Evolutionary conservation across 257 asterid genomes (phyloP).

Genomic region (Craterostigma plantagineum): DNA sequence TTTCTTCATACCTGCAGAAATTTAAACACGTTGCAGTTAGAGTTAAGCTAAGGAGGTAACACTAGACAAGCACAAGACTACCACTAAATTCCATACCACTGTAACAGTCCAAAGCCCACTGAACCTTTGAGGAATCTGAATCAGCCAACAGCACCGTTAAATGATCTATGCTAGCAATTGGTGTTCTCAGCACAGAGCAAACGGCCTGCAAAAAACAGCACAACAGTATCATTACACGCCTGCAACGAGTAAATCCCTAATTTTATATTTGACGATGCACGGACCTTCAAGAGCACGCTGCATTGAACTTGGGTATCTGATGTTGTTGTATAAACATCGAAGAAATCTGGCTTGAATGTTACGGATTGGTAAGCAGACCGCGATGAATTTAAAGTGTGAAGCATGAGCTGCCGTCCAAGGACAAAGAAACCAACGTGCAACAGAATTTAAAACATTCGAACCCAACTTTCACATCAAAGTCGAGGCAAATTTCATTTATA

Average conservation of each 20-base stretch:
- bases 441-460: background rate
- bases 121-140: conserved; percentile 74
- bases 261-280: too few relatives aligned
- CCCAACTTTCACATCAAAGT: background rate
- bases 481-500: too few relatives aligned
- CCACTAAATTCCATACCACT: conserved; percentile 44
- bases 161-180: conserved; percentile 59
- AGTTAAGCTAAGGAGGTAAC: too few relatives aligned
- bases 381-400: conserved; percentile 68
- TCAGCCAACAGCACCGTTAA: conserved; percentile 40
- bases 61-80: too few relatives aligned
- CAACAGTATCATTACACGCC: conserved; percentile 3
- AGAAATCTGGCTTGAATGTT: conserved; percentile 62
- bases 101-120: conserved; percentile 71
- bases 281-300: conserved; percentile 78
- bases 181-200: conserved; percentile 82
- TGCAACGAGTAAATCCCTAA: conserved; percentile 1
- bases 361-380: conserved; percentile 81
- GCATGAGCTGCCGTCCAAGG: conserved; percentile 40
- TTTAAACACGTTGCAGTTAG: conserved; percentile 6
- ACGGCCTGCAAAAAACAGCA: conserved; percentile 36
- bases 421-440: conserved; percentile 1
- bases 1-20: conserved; percentile 73
- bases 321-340: conserved; percentile 49
- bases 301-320: conserved; percentile 45